These are phyloP conservation scores for Cylindricascospora bacillispora DNA, from an alignment of 1,139 yeast species.

Conservation along the genomic window DNA sequence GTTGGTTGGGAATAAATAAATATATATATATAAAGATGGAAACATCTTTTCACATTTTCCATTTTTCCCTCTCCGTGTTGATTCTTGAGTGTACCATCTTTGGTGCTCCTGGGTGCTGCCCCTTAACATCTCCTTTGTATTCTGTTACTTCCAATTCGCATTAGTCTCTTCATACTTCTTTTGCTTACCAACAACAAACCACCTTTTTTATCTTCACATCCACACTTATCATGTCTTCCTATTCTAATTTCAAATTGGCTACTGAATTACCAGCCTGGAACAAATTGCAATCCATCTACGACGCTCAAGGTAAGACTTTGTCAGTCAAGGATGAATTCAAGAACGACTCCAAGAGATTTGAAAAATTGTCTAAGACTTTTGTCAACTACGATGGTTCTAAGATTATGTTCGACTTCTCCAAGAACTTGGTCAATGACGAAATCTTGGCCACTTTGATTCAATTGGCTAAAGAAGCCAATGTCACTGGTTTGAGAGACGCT, in stretches of 20 bases:
- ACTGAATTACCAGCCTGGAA: conserved; percentile 79
- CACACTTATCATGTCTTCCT: too few species aligned
- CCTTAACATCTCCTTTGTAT: too few species aligned
- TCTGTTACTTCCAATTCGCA: too few species aligned
- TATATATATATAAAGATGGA: too few species aligned
- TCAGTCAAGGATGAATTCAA: conserved; percentile 68
- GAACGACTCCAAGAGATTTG: conserved; percentile 61
- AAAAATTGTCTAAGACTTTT: conserved; percentile 64
- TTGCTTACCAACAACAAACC: too few species aligned
- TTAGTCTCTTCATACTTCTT: too few species aligned
- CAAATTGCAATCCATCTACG: conserved; percentile 57
- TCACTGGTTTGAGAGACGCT: conserved; percentile 75
- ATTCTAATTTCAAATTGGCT: conserved; percentile 49
- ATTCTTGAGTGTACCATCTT: too few species aligned
- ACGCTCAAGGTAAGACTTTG: conserved; percentile 52
- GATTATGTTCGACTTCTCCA: conserved; percentile 87
- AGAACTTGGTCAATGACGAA: conserved; percentile 83
- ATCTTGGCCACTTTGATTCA: conserved; percentile 51
- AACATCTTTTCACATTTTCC: too few species aligned
- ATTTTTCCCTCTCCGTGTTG: too few species aligned
- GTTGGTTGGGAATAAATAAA: too few species aligned
- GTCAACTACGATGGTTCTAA: conserved; percentile 74
- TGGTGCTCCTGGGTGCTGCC: too few species aligned
- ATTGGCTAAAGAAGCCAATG: conserved; percentile 83
- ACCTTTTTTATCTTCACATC: too few species aligned